Conservation (phyloP, 2,329 filamentous ascomycete genomes). For the Colletotrichum coccodes region DNA sequence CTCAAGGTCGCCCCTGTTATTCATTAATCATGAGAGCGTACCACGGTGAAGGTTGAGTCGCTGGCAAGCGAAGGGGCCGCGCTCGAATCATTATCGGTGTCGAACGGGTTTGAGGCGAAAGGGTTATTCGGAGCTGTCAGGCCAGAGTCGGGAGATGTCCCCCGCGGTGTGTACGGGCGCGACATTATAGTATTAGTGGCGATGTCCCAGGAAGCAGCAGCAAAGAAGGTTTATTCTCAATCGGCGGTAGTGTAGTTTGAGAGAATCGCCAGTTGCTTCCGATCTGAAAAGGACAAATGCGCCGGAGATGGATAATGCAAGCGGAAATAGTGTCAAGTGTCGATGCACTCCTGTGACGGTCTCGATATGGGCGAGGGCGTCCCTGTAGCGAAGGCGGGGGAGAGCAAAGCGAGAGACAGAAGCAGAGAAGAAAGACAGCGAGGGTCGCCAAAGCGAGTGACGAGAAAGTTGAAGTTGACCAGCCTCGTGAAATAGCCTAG, state of each 20-base stretch:
- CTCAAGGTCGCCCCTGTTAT: neutral
- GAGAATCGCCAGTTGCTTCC: neutral
- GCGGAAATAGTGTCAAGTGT: neutral
- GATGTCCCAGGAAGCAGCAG: neutral
- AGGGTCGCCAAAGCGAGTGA: constrained; percentile 22
- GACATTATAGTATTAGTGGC: constrained; percentile 26
- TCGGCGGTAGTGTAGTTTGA: neutral
- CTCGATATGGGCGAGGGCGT: neutral
- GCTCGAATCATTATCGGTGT: constrained; percentile 33
- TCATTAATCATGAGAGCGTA: neutral
- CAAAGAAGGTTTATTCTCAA: neutral
- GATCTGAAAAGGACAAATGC: neutral
- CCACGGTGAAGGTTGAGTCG: constrained; percentile 35
- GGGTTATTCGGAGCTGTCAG: constrained; percentile 30
- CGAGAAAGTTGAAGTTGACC: neutral
- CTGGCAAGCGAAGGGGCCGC: constrained; percentile 30
- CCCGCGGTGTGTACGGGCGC: constrained; percentile 16
- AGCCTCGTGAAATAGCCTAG: constrained; percentile 4
- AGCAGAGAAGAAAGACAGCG: neutral
- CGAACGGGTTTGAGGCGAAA: constrained; percentile 33
- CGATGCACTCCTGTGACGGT: neutral
- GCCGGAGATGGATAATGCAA: neutral
- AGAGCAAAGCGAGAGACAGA: neutral
- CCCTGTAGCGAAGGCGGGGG: neutral
- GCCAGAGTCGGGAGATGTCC: constrained; percentile 15